Evolutionary conservation across 495 filamentous ascomycete species (phyloP), one percentile per base, ranked within the genome.

Genomic region (Cetradonia linearis): DNA sequence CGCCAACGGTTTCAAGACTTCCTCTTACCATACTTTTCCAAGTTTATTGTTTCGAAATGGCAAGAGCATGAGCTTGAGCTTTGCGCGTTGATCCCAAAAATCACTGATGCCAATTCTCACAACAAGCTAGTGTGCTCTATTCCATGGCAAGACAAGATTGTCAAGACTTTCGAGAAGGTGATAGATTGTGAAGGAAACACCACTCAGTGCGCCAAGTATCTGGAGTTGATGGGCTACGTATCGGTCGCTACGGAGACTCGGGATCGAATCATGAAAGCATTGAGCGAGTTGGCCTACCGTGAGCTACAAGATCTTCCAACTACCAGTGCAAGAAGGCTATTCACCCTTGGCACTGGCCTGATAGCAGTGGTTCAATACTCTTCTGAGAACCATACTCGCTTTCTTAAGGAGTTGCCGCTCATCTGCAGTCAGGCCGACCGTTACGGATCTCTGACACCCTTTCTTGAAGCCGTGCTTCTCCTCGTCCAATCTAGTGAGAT

Each of bases 1-100:
- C 67, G 77, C 11, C 86, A 92, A 57, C 78, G 88, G 46, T 98
- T 97, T 69, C 76, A 83, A 47, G 80, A 80, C 55, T 76, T 96
- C 13, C 73, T 94, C 13, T 74, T 89, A 14, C 88, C 88, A 54
- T 82, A 88, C 64, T 88, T 97, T 63, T 86, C 91, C 62, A 81
- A 84, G 72, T 96, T 89, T 63, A 76, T 94, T 61, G 73, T 82
- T 59, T 76, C 78, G 7, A 83, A 86, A 58, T 95, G 90, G 89
- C 75, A 75, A 36, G 70, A 77, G 11, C 80, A 85, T 40, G 84
- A 88, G 63, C 76, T 82, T 61, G 78, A 85, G 65, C 75, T 91
- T 33, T 87, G 82, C 62, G 76, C 87, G 20, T 70, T 88, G 18
- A 63, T 95, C 23, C 85, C 89, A 4, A 82, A 81, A 23, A 77